Conservation (phyloP, 2,329 filamentous ascomycete species). For the Talaromyces sp. region DNA sequence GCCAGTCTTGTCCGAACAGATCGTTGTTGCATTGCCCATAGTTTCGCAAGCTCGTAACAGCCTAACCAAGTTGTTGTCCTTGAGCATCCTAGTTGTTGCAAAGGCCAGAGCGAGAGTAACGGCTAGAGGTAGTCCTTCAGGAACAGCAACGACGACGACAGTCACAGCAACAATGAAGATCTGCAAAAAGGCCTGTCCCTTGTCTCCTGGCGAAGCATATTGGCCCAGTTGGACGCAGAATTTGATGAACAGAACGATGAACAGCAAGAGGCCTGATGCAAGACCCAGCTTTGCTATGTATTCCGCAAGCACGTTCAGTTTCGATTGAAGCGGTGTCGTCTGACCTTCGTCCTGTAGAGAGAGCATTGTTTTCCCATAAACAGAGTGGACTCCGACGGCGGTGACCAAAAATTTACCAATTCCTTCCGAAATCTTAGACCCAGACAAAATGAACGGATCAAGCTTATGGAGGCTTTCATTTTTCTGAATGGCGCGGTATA, state of each 20-base stretch:
- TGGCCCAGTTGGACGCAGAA: slow-evolving; percentile 61
- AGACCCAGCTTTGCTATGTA: slow-evolving; percentile 74
- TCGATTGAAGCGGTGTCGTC: slow-evolving; percentile 72
- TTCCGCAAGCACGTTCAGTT: slow-evolving; percentile 71
- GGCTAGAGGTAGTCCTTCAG: slow-evolving; percentile 57
- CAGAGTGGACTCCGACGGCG: slow-evolving; percentile 68
- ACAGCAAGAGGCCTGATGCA: slow-evolving; percentile 68
- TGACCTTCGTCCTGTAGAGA: slow-evolving; percentile 71
- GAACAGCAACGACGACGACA: slow-evolving; percentile 57
- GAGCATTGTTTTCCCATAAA: slow-evolving; percentile 73
- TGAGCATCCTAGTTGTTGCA: slow-evolving; percentile 59
- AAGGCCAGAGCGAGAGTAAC: slow-evolving; percentile 60
- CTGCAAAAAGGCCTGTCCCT: slow-evolving; percentile 55
- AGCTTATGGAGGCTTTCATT: slow-evolving; percentile 59
- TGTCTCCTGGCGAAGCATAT: slow-evolving; percentile 45
- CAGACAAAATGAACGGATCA: slow-evolving; percentile 77
- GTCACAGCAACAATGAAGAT: slow-evolving; percentile 58
- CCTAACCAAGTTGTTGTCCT: slow-evolving; percentile 60
- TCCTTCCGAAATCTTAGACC: slow-evolving; percentile 71
- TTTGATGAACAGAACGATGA: slow-evolving; percentile 73
- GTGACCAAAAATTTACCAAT: slow-evolving; percentile 73
- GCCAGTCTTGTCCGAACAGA: slow-evolving; percentile 64
- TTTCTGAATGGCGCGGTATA: slow-evolving; percentile 59
- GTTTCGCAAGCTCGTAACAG: slow-evolving; percentile 58
- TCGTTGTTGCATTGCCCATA: slow-evolving; percentile 61